Percentiles rank a stretch among this genome's conserved stretches.
Conservation (phyloP, 2,329 filamentous ascomycete genomes). For the Diplocarpon mali region DNA sequence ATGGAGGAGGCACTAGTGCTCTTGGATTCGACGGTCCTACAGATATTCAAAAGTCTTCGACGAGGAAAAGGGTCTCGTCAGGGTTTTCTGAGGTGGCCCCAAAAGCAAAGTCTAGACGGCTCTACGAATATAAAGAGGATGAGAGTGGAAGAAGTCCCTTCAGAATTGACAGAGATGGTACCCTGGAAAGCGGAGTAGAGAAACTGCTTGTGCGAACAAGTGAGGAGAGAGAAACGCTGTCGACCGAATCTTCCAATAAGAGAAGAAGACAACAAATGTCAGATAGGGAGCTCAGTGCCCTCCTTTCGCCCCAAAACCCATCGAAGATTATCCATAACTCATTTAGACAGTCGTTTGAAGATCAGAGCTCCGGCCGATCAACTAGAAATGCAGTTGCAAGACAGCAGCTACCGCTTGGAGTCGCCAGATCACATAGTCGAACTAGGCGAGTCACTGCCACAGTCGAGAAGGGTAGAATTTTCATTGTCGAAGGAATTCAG, state of each 20-base stretch:
- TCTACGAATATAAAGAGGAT: background rate
- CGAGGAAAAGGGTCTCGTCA: background rate
- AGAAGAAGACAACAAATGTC: background rate
- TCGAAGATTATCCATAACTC: background rate
- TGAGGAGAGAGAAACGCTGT: background rate
- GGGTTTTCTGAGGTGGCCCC: background rate
- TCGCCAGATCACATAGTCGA: background rate
- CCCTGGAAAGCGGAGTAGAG: background rate
- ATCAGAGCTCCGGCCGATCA: background rate
- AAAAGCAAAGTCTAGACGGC: background rate
- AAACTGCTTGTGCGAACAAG: background rate
- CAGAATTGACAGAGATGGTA: background rate
- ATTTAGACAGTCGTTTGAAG: background rate
- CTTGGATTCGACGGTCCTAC: constrained; percentile 3
- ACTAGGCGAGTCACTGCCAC: background rate
- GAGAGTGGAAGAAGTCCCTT: background rate
- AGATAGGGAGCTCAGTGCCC: background rate
- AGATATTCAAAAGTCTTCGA: background rate
- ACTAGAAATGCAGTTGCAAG: background rate
- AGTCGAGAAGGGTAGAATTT: background rate
- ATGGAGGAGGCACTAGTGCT: background rate
- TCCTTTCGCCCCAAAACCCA: background rate
- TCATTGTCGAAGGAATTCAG: constrained; percentile 1
- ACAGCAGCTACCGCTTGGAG: background rate
- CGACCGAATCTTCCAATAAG: background rate